Evolutionary conservation across 441 rosid species (phyloP).

Genomic region (Corymbia calophylla): DNA sequence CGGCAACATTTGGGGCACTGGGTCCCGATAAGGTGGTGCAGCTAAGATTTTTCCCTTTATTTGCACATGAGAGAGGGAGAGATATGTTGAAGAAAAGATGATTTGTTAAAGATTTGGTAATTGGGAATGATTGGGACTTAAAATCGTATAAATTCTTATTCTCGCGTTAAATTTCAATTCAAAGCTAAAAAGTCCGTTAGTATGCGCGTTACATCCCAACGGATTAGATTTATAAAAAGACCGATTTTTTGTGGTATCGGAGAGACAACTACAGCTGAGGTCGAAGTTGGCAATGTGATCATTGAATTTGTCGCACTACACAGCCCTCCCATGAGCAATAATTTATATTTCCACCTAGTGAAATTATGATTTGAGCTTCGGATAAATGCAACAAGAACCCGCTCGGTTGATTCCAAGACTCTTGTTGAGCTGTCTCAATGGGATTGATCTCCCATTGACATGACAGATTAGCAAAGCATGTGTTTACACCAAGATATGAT

Average conservation of each 20-base stretch:
- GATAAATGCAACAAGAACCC: fast-evolving
- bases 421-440: background rate
- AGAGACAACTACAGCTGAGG: too few relatives aligned
- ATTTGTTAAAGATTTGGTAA: background rate
- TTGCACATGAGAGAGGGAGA: background rate
- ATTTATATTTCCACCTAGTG: background rate
- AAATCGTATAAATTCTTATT: too few relatives aligned
- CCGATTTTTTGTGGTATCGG: fast-evolving
- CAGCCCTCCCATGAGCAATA: background rate
- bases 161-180: background rate
- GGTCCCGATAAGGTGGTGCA: background rate
- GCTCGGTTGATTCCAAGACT: background rate
- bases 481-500: background rate
- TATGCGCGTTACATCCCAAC: too few relatives aligned
- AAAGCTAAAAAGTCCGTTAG: too few relatives aligned
- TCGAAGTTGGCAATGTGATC: fast-evolving
- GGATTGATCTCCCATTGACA: background rate
- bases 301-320: background rate
- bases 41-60: background rate
- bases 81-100: background rate
- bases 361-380: fast-evolving
- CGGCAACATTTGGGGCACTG: background rate
- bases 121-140: background rate
- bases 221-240: too few relatives aligned
- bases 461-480: background rate